Evolutionary conservation across 2,329 filamentous ascomycete genomes (phyloP).

Genomic region (Talaromyces marneffei): DNA sequence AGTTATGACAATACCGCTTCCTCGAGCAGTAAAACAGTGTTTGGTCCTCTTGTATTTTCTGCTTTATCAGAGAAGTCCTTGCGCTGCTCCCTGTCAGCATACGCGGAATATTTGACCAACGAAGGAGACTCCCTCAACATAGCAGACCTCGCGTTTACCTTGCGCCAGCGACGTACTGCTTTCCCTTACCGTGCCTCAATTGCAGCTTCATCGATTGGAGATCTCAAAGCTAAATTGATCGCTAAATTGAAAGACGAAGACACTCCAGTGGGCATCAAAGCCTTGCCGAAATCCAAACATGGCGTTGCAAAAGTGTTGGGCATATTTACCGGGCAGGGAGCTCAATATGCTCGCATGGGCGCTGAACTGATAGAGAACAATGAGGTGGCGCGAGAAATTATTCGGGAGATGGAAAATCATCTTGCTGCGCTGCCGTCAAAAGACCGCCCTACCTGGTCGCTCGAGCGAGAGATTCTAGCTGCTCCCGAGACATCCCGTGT

Average conservation of each 20-base stretch:
- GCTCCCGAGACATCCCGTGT: slow-evolving; percentile 15
- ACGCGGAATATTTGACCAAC: not conserved
- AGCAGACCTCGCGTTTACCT: not conserved
- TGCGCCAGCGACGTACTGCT: not conserved
- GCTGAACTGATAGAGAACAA: not conserved
- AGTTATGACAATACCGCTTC: not conserved
- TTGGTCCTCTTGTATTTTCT: not conserved
- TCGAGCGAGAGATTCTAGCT: slow-evolving; percentile 10
- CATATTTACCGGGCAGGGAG: slow-evolving; percentile 29
- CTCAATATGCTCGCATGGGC: slow-evolving; percentile 30
- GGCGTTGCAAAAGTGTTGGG: slow-evolving; percentile 13
- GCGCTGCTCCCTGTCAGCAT: not conserved
- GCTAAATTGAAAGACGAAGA: not conserved
- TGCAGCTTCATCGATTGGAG: not conserved
- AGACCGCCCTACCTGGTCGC: not conserved
- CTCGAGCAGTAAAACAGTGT: not conserved
- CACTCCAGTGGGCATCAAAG: not conserved
- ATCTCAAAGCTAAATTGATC: not conserved
- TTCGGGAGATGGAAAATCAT: slow-evolving; percentile 19
- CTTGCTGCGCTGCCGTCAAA: not conserved
- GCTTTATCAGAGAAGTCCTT: not conserved
- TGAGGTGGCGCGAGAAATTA: not conserved
- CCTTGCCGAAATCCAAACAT: not conserved
- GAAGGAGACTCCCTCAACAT: not conserved
- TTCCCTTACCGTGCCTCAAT: not conserved